phyloP scores from a whole-genome alignment of 257 asterid genomes.

The Solanum sitiens region DNA sequence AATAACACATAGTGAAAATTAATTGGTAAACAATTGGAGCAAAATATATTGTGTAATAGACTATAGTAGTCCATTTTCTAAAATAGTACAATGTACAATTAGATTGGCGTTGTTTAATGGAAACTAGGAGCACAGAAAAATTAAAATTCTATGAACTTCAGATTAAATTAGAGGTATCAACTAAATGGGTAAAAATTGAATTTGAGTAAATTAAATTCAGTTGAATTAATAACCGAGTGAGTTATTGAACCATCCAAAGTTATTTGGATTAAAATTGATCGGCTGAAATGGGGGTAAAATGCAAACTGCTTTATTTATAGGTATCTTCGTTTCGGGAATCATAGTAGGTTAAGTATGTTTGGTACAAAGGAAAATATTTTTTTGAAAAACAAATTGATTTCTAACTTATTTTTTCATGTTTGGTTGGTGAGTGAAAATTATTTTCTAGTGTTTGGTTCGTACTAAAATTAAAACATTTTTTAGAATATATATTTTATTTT shows the following conservation, averaged over 20 bases:
- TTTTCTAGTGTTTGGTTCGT: no score
- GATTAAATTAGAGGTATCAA: background rate
- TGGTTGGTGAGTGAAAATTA: no score
- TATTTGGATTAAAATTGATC: background rate
- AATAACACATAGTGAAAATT: background rate
- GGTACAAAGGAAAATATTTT: no score
- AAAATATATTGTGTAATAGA: background rate
- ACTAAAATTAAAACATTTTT: no score
- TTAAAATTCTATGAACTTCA: background rate
- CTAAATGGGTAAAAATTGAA: background rate
- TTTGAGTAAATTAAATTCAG: background rate
- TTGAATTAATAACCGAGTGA: background rate
- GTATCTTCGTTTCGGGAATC: background rate
- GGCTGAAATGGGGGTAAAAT: background rate
- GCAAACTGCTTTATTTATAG: background rate
- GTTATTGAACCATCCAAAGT: background rate
- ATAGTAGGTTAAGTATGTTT: background rate
- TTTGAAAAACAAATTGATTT: no score
- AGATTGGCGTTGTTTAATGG: background rate
- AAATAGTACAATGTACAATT: background rate
- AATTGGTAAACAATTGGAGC: background rate
- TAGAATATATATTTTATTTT: no score
- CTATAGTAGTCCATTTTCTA: background rate
- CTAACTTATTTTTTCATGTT: no score
- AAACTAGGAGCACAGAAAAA: background rate